Evolutionary conservation across 2,329 filamentous ascomycete species (phyloP).

Genomic region (Pseudogymnoascus verrucosus): DNA sequence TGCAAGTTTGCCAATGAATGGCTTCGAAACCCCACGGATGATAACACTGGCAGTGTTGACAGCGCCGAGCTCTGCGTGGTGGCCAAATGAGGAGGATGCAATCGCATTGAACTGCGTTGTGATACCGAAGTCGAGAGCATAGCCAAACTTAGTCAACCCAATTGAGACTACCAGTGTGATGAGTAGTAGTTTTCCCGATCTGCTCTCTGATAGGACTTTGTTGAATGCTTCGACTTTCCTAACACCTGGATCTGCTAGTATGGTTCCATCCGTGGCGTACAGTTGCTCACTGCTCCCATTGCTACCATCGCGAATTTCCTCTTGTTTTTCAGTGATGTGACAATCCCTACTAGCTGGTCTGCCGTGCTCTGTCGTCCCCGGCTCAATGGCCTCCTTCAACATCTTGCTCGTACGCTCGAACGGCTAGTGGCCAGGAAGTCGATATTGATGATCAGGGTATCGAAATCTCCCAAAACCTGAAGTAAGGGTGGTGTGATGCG

Average conservation of each 20-base stretch:
- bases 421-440: neutral
- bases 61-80: neutral
- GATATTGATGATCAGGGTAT: neutral
- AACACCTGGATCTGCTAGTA: neutral
- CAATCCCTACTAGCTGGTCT: neutral
- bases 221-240: neutral
- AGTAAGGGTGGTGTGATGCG: neutral
- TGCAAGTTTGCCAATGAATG: constrained; percentile 27
- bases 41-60: neutral
- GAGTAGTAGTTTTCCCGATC: neutral
- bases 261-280: neutral
- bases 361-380: neutral
- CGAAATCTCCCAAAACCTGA: neutral
- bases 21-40: neutral
- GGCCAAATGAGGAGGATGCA: neutral
- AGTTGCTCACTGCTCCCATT: neutral
- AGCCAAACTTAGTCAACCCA: neutral
- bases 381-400: neutral
- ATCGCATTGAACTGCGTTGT: neutral
- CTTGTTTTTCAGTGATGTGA: neutral
- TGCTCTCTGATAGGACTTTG: neutral
- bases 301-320: neutral
- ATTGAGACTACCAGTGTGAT: neutral
- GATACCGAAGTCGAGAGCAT: neutral
- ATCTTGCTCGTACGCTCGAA: neutral